Evolutionary conservation across 1,139 yeast genomes (phyloP).

Genomic region (Suzukiozyma palmioleophila): DNA sequence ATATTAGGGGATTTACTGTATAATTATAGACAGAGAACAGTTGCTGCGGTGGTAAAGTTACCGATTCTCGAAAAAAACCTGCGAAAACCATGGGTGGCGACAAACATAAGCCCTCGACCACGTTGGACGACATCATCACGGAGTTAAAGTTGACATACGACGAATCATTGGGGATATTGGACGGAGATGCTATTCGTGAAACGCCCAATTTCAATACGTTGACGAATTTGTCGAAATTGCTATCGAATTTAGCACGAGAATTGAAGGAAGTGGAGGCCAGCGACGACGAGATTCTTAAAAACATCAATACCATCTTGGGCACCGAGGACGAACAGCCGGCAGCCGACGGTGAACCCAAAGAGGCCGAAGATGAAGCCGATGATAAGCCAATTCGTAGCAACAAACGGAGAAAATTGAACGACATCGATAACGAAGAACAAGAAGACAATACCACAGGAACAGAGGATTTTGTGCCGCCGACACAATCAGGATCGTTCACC

Average conservation of each 20-base stretch:
- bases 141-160: conserved; percentile 55
- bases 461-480: conserved; percentile 30
- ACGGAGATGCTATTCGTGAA: conserved; percentile 50
- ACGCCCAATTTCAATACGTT: conserved; percentile 46
- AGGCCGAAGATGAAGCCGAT: conserved; percentile 9
- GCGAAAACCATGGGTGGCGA: conserved; percentile 13
- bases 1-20: background rate
- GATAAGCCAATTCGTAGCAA: conserved; percentile 11
- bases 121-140: conserved; percentile 49
- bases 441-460: conserved; percentile 4
- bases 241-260: conserved; percentile 47
- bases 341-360: conserved; percentile 1
- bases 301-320: conserved; percentile 14
- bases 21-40: background rate
- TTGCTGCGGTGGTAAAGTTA: background rate
- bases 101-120: conserved; percentile 32
- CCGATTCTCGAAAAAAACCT: background rate
- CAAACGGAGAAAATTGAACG: conserved; percentile 11
- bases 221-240: conserved; percentile 40
- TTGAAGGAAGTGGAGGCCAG: conserved; percentile 42
- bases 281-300: conserved; percentile 38
- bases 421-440: conserved; percentile 6
- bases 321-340: conserved; percentile 7
- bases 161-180: conserved; percentile 53
- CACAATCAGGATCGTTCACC: conserved; percentile 43